Conservation (phyloP, 2,329 filamentous ascomycete species). For the Hypoxylon sp. region DNA sequence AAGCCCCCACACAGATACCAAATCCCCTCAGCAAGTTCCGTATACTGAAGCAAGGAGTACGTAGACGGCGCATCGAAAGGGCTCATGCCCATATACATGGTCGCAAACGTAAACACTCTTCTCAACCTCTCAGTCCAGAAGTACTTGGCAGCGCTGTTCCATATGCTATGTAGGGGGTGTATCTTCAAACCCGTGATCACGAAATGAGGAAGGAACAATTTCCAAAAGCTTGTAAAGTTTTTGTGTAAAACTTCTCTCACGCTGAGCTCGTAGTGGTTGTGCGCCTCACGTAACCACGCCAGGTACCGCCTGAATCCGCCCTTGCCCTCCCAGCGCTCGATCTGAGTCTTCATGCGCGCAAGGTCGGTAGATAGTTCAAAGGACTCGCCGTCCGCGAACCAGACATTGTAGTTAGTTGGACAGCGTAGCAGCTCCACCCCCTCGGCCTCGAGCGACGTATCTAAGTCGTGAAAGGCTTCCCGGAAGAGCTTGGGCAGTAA, state of each 20-base stretch:
- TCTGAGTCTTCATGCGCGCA: constrained; percentile 77
- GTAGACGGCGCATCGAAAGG: constrained; percentile 83
- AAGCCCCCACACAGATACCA: constrained; percentile 83
- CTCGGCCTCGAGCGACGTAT: constrained; percentile 74
- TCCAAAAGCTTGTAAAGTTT: constrained; percentile 75
- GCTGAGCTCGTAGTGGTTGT: constrained; percentile 78
- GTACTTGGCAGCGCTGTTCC: constrained; percentile 74
- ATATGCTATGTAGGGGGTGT: constrained; percentile 81
- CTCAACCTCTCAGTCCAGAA: constrained; percentile 79
- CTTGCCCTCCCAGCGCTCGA: constrained; percentile 81
- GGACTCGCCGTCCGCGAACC: constrained; percentile 76
- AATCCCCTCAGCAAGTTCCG: constrained; percentile 81
- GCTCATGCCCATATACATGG: constrained; percentile 88
- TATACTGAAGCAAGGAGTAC: constrained; percentile 81
- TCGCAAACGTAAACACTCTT: constrained; percentile 81
- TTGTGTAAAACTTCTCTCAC: constrained; percentile 75
- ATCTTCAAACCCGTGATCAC: constrained; percentile 71
- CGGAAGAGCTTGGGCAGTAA: constrained; percentile 79
- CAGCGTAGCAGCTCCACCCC: constrained; percentile 79
- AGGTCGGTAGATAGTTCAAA: constrained; percentile 78
- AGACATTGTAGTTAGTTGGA: constrained; percentile 82
- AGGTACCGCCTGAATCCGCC: constrained; percentile 80
- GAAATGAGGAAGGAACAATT: constrained; percentile 72
- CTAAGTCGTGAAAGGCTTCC: constrained; percentile 78
- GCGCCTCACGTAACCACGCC: constrained; percentile 75